phyloP scores from a whole-genome alignment of 2,329 filamentous ascomycete genomes.

The Fusarium proliferatum region DNA sequence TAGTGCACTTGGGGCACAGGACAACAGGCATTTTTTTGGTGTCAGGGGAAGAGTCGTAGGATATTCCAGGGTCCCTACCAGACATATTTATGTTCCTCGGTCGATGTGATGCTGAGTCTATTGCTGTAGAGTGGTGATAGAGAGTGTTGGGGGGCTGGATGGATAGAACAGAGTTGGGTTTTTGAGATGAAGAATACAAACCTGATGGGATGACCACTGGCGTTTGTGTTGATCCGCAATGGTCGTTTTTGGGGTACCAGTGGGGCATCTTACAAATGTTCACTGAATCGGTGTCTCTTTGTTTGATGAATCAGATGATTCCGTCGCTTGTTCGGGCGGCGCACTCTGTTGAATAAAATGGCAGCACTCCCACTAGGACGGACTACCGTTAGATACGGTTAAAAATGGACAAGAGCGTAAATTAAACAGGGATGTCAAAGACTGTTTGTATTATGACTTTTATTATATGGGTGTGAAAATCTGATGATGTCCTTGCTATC shows the following conservation, averaged over 20 bases:
- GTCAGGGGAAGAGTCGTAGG: background rate
- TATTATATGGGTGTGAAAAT: too few relatives aligned
- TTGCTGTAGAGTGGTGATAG: too few relatives aligned
- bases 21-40: background rate
- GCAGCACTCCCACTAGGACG: too few relatives aligned
- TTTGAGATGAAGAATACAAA: background rate
- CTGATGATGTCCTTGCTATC: too few relatives aligned
- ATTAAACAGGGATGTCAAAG: too few relatives aligned
- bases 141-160: accelerated
- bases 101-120: accelerated
- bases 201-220: accelerated
- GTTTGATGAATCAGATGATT: accelerated
- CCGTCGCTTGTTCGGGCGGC: background rate
- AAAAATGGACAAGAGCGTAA: too few relatives aligned
- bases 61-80: too few relatives aligned
- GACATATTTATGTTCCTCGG: background rate
- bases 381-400: too few relatives aligned
- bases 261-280: accelerated
- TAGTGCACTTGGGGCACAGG: background rate
- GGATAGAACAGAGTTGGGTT: accelerated
- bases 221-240: accelerated
- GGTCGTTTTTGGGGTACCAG: accelerated
- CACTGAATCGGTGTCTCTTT: accelerated
- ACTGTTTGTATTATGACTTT: too few relatives aligned
- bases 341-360: too few relatives aligned